Evolutionary conservation across 179 eudicot species (phyloP).

Genomic region (Silene vulgaris): DNA sequence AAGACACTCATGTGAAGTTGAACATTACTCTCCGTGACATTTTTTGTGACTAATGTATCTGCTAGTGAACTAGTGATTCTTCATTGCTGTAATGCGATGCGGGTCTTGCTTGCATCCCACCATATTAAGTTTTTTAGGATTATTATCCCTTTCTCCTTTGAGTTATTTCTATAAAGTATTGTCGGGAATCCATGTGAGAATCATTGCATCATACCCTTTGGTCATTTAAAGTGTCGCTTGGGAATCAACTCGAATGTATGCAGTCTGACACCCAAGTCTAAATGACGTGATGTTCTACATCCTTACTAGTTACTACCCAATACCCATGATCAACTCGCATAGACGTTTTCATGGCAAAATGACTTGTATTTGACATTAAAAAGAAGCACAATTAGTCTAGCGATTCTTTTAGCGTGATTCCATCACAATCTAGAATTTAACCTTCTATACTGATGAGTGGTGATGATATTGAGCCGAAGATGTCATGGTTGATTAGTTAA

Average conservation of each 20-base stretch:
- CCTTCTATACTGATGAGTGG: not conserved
- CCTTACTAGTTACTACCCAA: not conserved
- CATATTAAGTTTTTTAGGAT: not conserved
- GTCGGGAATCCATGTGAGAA: too few species aligned
- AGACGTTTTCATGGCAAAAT: not conserved
- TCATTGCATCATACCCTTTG: not conserved
- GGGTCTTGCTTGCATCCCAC: not conserved
- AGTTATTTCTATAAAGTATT: not conserved
- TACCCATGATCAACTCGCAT: not conserved
- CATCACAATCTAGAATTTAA: not conserved
- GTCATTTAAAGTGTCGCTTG: not conserved
- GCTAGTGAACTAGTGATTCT: not conserved
- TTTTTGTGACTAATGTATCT: not conserved
- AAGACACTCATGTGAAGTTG: not conserved
- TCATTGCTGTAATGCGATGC: not conserved
- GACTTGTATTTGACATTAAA: not conserved
- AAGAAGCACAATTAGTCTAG: not conserved
- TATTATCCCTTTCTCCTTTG: not conserved
- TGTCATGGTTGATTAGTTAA: not conserved
- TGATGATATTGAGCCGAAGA: not conserved
- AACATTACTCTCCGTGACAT: not conserved
- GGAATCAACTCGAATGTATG: not conserved
- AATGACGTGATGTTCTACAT: not conserved
- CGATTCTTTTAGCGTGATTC: not conserved
- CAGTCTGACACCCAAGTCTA: not conserved